These are phyloP conservation scores for Microsporum audouinii DNA, from an alignment of 2,329 filamentous ascomycete genomes.

Conservation along the genomic window DNA sequence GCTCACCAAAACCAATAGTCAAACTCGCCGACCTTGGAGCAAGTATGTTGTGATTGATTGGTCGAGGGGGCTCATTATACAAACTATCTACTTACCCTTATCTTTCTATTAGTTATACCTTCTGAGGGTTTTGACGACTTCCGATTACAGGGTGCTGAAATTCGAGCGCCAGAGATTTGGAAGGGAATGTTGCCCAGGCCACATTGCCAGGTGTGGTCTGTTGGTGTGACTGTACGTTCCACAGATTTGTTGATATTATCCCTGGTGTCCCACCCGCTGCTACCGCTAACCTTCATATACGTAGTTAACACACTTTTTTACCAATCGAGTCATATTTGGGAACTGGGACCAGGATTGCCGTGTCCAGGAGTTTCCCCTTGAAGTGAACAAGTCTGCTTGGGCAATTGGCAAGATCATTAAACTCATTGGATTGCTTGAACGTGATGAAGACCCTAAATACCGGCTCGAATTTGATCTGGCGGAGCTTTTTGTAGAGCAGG, in stretches of 20 bases:
- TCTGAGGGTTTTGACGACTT: background rate
- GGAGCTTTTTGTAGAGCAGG: constrained; percentile 7
- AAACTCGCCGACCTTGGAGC: constrained; percentile 10
- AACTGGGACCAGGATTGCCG: constrained; percentile 6
- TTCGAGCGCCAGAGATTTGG: constrained; percentile 14
- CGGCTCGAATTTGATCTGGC: constrained; percentile 10
- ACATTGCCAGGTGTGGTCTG: constrained; percentile 13
- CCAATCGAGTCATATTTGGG: constrained; percentile 8
- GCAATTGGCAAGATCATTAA: constrained; percentile 12
- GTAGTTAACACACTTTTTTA: constrained; percentile 10
- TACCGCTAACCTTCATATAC: background rate
- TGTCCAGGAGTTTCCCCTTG: background rate
- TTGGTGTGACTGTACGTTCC: constrained; percentile 11
- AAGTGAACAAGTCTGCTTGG: constrained; percentile 11
- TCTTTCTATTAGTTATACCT: constrained; percentile 7
- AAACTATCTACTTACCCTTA: background rate
- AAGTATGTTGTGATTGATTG: background rate
- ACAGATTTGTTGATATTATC: background rate
- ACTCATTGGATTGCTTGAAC: constrained; percentile 7
- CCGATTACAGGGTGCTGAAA: constrained; percentile 8
- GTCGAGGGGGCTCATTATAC: background rate
- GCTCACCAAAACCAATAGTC: constrained; percentile 5
- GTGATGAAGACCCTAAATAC: constrained; percentile 9
- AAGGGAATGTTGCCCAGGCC: constrained; percentile 7
- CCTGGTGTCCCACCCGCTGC: background rate